Evolutionary conservation across 2,329 filamentous ascomycete species (phyloP), one percentile per base, ranked within the genome.

Genomic region (Pleurostoma richardsiae): DNA sequence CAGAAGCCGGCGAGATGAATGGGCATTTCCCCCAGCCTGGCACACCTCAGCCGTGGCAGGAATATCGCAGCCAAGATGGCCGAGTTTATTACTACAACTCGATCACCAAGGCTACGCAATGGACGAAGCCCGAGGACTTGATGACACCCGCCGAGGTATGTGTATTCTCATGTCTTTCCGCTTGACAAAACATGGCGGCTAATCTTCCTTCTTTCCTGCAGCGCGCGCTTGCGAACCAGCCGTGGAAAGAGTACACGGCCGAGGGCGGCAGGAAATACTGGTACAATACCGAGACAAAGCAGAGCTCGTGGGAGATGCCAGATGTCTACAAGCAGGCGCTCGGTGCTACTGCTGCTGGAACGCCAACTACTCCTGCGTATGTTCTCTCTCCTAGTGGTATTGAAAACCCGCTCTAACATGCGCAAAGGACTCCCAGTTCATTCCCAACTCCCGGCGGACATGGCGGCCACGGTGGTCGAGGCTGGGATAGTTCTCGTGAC

Each of bases 281-380:
- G 88, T 92, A 91, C 67, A 94, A 99, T 66, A 88, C 85, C 31
- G 86, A 95, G 67, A 91, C 88, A 40, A 91, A 92, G 68, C 80
- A 90, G 70, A 97, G 90, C 65, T 90, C 88, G 30, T 99, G 94
- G 94, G 86, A 91, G 60, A 91, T 96, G 79, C 94, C 94, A 47
- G 87, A 90, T 46, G 82, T 72, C 52, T 91, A 91, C 69, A 90
- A 88, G 61, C 77, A 78, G 56, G 87, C 88, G 50, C 73, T 91
- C 48, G 84, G 84, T 44, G 11, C 46, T 10, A 39, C 42, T 5
- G 79, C 82, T 52, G 73, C 74, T 39, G 64, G 61, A 41, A 65
- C 70, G 10, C 66, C 74, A 4, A 63, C 66, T 10, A 69, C 72
- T 29, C 69, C 76, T 46, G 62, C 61, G 69, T 74, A 61, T 59